phyloP scores from a whole-genome alignment of 345 rosid species.

The Moricandia arvensis region DNA sequence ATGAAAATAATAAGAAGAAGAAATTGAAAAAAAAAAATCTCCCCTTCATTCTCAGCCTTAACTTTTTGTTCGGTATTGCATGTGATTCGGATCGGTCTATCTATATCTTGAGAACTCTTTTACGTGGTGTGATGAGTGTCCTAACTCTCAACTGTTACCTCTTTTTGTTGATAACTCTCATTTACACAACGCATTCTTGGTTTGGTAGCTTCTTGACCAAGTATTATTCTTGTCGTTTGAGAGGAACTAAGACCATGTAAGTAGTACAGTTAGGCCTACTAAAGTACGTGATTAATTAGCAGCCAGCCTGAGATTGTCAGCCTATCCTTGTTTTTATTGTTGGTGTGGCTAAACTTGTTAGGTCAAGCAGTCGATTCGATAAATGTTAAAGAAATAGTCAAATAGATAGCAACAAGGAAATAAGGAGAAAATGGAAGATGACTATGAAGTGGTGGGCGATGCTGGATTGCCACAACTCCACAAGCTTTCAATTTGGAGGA shows the following conservation, averaged over 20 bases:
- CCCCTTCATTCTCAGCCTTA: constrained; percentile 31
- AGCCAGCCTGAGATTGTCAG: background rate
- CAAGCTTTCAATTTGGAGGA: constrained; percentile 11
- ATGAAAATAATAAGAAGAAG: background rate
- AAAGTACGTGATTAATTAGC: constrained; percentile 9
- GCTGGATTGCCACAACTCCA: constrained; percentile 32
- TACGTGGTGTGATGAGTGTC: constrained; percentile 28
- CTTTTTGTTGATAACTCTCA: constrained; percentile 19
- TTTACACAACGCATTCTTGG: constrained; percentile 14
- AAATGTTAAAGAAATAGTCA: background rate
- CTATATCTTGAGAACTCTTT: constrained; percentile 2
- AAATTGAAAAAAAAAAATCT: background rate
- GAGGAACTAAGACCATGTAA: constrained; percentile 6
- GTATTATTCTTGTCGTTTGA: background rate
- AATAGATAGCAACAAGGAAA: background rate
- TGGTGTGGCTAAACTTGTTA: constrained; percentile 20
- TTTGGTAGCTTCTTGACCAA: constrained; percentile 25
- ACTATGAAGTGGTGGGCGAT: constrained; percentile 28
- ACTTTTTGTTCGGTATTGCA: constrained; percentile 33
- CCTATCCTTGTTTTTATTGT: background rate
- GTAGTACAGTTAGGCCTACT: background rate
- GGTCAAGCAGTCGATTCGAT: constrained; percentile 26
- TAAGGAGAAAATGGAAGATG: constrained; percentile 32
- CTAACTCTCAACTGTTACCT: constrained; percentile 34
- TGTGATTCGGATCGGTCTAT: constrained; percentile 39